phyloP scores from a whole-genome alignment of 2,329 filamentous ascomycete species.

The Xylariaceae sp. region DNA sequence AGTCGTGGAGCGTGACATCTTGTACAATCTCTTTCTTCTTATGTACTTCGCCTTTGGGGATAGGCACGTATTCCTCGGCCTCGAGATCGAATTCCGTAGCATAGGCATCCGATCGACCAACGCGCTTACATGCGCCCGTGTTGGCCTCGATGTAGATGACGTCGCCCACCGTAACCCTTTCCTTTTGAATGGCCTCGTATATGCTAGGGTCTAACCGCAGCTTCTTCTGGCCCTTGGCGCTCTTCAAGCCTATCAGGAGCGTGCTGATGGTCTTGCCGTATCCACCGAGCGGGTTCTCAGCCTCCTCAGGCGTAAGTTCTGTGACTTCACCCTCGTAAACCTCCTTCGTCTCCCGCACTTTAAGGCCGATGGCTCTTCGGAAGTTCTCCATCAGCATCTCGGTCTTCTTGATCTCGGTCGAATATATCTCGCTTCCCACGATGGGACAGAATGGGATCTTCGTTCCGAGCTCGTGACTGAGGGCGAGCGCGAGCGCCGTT shows the following conservation, averaged over 20 bases:
- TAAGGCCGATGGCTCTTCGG: constrained; percentile 88
- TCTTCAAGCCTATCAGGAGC: constrained; percentile 89
- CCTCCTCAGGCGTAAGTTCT: constrained; percentile 94
- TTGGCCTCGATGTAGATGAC: constrained; percentile 99
- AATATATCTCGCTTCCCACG: constrained; percentile 96
- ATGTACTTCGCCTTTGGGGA: constrained; percentile 97
- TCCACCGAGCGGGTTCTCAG: constrained; percentile 92
- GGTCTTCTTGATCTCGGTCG: constrained; percentile 98
- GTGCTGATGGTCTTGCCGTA: constrained; percentile 98
- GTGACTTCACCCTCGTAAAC: constrained; percentile 99
- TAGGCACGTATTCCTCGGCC: constrained; percentile 97
- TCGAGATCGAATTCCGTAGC: constrained; percentile 98
- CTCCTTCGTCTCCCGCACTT: constrained; percentile 97
- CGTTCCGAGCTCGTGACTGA: constrained; percentile 94
- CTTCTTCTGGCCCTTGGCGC: constrained; percentile 96
- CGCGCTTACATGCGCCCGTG: constrained; percentile 94
- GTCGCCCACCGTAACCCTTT: constrained; percentile 91
- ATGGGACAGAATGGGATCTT: constrained; percentile 99
- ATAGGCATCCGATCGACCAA: constrained; percentile 93
- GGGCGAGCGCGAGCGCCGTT: constrained; percentile 89
- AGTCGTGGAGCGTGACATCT: constrained; percentile 93
- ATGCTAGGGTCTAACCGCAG: constrained; percentile 94
- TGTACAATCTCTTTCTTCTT: constrained; percentile 99
- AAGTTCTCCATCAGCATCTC: constrained; percentile 99
- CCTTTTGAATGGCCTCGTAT: constrained; percentile 98